Conservation (phyloP, 176 grass and related monocot genomes). For the Aegilops tauschii region DNA sequence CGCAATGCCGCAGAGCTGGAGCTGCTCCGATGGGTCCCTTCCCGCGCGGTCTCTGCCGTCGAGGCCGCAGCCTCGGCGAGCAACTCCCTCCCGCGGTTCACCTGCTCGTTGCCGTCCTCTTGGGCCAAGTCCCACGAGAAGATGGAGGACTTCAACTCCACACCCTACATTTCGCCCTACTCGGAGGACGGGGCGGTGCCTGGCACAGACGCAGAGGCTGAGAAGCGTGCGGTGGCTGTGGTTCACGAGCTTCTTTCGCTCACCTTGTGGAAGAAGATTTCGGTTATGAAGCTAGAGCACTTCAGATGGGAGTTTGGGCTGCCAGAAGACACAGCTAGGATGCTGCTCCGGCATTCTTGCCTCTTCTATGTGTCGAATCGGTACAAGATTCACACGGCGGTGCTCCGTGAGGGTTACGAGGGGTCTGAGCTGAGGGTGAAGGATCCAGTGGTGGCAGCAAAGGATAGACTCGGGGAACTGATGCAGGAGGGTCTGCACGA, state of each 20-base stretch:
- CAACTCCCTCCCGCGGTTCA: constrained; percentile 38
- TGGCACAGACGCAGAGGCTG: constrained; percentile 12
- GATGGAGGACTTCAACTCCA: constrained; percentile 79
- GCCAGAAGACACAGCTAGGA: constrained; percentile 48
- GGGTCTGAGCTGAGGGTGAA: constrained; percentile 71
- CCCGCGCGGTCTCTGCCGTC: constrained; percentile 55
- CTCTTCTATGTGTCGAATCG: constrained; percentile 88
- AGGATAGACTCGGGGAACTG: constrained; percentile 76
- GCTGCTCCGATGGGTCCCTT: constrained; percentile 63
- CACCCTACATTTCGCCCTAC: constrained; percentile 83
- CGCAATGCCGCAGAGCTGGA: constrained; percentile 71
- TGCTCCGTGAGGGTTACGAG: constrained; percentile 69
- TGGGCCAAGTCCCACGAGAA: constrained; percentile 60
- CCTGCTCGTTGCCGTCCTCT: constrained; percentile 58
- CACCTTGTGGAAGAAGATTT: constrained; percentile 78
- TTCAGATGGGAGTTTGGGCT: constrained; percentile 81
- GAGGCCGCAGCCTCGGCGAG: constrained; percentile 29
- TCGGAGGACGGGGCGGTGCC: constrained; percentile 25
- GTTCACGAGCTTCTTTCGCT: constrained; percentile 84
- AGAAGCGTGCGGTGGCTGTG: constrained; percentile 64
- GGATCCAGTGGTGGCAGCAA: constrained; percentile 66
- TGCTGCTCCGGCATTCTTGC: constrained; percentile 66
- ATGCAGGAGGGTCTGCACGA: constrained; percentile 95
- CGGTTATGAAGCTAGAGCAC: constrained; percentile 83
- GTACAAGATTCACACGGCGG: constrained; percentile 78